A percentile compares a stretch with the other conserved stretches of the same genome.
These are phyloP conservation scores for Lachnellula subtilissima DNA, from an alignment of 2,329 filamentous ascomycete genomes.

Conservation along the genomic window DNA sequence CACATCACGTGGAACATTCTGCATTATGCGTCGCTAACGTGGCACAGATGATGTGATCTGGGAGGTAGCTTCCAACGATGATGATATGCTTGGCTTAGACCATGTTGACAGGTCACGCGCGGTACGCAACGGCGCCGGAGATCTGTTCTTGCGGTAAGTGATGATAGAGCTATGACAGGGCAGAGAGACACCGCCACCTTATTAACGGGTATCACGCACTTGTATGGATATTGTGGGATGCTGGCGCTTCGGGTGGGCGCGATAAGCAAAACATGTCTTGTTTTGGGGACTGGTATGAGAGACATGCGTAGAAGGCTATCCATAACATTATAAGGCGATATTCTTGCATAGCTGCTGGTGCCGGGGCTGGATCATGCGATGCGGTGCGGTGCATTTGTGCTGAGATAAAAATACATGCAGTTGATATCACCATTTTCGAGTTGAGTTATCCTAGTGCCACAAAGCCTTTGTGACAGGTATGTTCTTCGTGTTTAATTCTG, in stretches of 20 bases:
- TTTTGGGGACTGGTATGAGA: neutral
- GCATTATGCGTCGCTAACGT: conserved; percentile 7
- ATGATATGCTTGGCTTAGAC: conserved; percentile 61
- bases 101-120: conserved; percentile 58
- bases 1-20: neutral
- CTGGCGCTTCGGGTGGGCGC: neutral
- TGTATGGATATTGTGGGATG: neutral
- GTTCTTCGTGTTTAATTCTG: no score
- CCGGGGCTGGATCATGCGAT: neutral
- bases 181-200: no score
- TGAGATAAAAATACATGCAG: neutral
- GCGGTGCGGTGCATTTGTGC: neutral
- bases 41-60: conserved; percentile 54
- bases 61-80: conserved; percentile 47
- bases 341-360: neutral
- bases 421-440: neutral
- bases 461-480: no score
- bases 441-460: neutral
- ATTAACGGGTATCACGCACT: neutral
- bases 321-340: neutral
- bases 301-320: neutral
- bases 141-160: conserved; percentile 51
- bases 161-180: no score
- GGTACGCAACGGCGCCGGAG: conserved; percentile 54
- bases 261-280: neutral